phyloP scores from a whole-genome alignment of 495 filamentous ascomycete genomes.

The Cercophora sp. region DNA sequence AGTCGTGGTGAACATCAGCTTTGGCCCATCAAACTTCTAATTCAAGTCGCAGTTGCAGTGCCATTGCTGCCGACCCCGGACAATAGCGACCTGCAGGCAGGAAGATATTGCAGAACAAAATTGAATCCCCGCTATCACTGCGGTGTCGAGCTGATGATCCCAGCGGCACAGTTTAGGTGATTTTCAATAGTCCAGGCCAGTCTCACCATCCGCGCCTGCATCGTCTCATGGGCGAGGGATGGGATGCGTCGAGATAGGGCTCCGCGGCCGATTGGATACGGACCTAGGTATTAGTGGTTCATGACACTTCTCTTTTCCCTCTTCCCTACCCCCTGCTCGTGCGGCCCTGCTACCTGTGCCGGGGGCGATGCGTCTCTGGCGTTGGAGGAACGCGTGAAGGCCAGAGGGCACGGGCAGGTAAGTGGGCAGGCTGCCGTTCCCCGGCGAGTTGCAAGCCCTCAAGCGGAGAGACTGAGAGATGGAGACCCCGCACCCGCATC shows the following conservation, averaged over 20 bases:
- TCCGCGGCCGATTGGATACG: conserved; percentile 24
- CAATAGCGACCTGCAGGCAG: conserved; percentile 18
- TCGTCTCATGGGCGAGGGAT: conserved; percentile 22
- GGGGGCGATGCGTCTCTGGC: conserved; percentile 1
- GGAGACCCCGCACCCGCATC: conserved; percentile 23
- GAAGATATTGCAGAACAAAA: conserved; percentile 21
- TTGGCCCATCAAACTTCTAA: conserved; percentile 14
- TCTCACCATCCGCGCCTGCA: conserved; percentile 26
- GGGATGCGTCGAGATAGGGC: conserved; percentile 20
- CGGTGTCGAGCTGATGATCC: conserved; percentile 10
- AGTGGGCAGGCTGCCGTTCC: conserved; percentile 13
- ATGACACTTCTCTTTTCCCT: conserved; percentile 11
- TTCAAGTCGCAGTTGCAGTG: conserved; percentile 9
- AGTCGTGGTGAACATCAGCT: neutral
- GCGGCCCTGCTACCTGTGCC: conserved; percentile 21
- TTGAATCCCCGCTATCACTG: conserved; percentile 9
- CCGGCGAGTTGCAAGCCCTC: conserved; percentile 5
- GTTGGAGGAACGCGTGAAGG: conserved; percentile 9
- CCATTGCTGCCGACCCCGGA: conserved; percentile 3
- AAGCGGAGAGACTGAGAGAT: conserved; percentile 10
- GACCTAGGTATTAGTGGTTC: conserved; percentile 21
- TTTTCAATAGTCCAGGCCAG: conserved; percentile 3
- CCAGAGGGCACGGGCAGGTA: conserved; percentile 6
- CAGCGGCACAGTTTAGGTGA: conserved; percentile 6
- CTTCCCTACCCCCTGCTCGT: no score